phyloP scores from a whole-genome alignment of 768 basidiomycete species.

The Lactarius sanguifluus region DNA sequence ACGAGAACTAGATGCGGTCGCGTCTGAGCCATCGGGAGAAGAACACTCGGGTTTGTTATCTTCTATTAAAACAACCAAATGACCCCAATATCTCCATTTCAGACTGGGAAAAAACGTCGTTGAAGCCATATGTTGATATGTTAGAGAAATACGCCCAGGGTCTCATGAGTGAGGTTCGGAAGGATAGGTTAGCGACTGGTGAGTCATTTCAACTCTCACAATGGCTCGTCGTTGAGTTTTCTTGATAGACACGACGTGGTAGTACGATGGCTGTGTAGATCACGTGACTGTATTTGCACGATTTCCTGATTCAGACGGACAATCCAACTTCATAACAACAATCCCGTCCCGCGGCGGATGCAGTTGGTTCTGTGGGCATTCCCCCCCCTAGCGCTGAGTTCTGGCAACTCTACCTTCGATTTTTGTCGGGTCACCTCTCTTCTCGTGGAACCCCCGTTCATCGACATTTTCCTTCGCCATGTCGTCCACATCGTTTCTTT shows the following conservation, averaged over 20 bases:
- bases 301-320: neutral
- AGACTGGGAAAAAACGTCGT: conserved; percentile 86
- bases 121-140: conserved; percentile 89
- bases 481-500: conserved; percentile 3
- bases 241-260: conserved; percentile 28
- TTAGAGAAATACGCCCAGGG: conserved; percentile 68
- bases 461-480: conserved; percentile 1
- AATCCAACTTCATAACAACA: neutral
- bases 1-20: conserved; percentile 61
- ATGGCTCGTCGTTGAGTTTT: neutral
- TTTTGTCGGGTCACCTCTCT: neutral
- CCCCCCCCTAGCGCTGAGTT: neutral
- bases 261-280: neutral
- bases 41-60: conserved; percentile 26
- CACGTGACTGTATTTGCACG: neutral
- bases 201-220: conserved; percentile 15
- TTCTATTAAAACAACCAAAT: neutral
- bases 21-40: conserved; percentile 24
- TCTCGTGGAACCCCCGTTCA: neutral
- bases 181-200: conserved; percentile 48
- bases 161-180: conserved; percentile 58
- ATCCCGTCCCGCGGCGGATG: neutral
- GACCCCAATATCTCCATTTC: conserved; percentile 8
- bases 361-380: neutral
- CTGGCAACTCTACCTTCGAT: neutral